These are phyloP conservation scores for Flagelloscypha sp. DNA, from an alignment of 768 basidiomycete species.

Conservation along the genomic window DNA sequence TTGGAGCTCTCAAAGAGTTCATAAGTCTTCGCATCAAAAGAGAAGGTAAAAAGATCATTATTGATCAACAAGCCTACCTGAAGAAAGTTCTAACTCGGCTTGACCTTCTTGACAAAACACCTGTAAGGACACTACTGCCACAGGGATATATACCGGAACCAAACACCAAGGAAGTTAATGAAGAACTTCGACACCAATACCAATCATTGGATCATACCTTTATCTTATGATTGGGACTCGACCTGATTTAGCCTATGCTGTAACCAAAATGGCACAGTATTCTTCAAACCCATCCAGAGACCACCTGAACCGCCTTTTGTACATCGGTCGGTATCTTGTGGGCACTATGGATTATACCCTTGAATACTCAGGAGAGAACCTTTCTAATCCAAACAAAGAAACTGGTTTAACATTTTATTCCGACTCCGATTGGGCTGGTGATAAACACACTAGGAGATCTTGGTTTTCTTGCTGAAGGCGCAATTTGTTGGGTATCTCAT, in stretches of 20 bases:
- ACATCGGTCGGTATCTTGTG: slow-evolving; percentile 16
- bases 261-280: slow-evolving; percentile 22
- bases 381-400: no score
- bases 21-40: no score
- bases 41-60: no score
- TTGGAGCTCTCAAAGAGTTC: no score
- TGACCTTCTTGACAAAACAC: no score
- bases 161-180: not conserved
- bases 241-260: slow-evolving; percentile 27
- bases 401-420: slow-evolving; percentile 7
- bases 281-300: slow-evolving; percentile 16
- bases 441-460: slow-evolving; percentile 14
- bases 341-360: slow-evolving; percentile 12
- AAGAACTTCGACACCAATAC: no score
- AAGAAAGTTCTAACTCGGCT: no score
- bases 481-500: slow-evolving; percentile 29
- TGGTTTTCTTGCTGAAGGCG: slow-evolving; percentile 23
- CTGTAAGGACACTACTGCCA: no score
- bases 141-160: no score
- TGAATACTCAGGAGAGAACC: slow-evolving; percentile 13
- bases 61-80: no score
- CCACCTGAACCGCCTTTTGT: slow-evolving; percentile 16
- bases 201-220: slow-evolving; percentile 18
- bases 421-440: slow-evolving; percentile 14
- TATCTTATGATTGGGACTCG: slow-evolving; percentile 23